Base-by-base conservation (phyloP, 352 stramenopile genomes). In the Aphanomyces cochlioides region DNA sequence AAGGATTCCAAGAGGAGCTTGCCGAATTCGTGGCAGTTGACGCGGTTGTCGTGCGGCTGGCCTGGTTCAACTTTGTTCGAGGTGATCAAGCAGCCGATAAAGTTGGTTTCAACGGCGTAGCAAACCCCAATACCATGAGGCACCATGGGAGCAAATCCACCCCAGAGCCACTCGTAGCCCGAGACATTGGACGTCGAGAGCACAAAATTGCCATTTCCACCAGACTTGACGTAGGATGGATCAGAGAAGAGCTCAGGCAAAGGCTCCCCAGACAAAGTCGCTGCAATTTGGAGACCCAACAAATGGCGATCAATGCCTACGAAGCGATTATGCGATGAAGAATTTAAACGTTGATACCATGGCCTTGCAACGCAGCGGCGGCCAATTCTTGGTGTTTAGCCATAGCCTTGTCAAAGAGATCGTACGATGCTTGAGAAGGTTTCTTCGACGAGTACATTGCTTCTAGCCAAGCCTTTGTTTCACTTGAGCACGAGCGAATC, bases 111-210 rank as follows among this genome's bases (percentile, higher is more conserved):
- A 40, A 97, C 88, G 21, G 86, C 90, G 74, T 98, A 98, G 59
- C 88, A 96, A 56, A 98, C 80, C 19, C 96, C 94, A n/a, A 98
- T 81, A 45, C 94, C 96, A 69, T 98, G 84, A 1, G 73, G 73
- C n/a, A 90, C 72, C 83, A 90, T 91, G 37, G 93, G 90, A 28
- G 97, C 89, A 43, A 98, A 97, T 58, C 97, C 93, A 39, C 93
- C 95, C 83, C 93, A 98, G 21, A 96, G 89, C 96, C 95, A 98
- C 47, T 95, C 85, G 61, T 98, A 98, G 3, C 90, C 85, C 38
- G 95, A 96, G 73, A 98, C 85, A 58, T 98, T 94, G 77, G 89
- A 98, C 10, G 95, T 98, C 34, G 88, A 97, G n/a, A 98, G 80
- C 71, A 96, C 87, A 80, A 96, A 98, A 74, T 92, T 90, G 34